These are phyloP conservation scores for Coffea canephora DNA, from an alignment of 257 asterid species.

Conservation along the genomic window DNA sequence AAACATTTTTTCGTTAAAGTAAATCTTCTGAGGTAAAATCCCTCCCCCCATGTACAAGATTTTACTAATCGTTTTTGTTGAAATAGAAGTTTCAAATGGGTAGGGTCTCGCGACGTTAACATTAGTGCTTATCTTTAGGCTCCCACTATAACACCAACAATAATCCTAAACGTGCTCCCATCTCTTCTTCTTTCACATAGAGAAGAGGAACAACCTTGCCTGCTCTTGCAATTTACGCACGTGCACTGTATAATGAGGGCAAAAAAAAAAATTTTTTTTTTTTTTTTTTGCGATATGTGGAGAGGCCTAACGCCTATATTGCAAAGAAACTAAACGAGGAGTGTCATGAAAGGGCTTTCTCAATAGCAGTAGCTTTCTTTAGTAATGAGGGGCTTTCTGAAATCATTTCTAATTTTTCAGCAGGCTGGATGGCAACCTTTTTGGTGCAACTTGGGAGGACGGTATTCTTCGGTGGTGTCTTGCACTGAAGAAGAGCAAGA, in stretches of 20 bases:
- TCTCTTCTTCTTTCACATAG: neutral
- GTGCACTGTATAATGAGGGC: neutral
- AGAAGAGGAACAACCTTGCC: neutral
- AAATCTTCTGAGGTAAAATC: too few relatives aligned
- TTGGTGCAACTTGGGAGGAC: conserved; percentile 5
- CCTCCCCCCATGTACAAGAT: too few relatives aligned
- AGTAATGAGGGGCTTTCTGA: neutral
- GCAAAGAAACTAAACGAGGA: too few relatives aligned
- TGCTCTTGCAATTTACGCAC: neutral
- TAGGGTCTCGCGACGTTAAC: neutral
- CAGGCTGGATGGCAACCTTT: neutral
- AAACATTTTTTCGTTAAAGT: too few relatives aligned
- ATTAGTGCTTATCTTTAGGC: neutral
- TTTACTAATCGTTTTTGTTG: too few relatives aligned
- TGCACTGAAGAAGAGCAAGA: neutral
- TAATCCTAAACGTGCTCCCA: neutral
- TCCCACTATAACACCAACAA: neutral
- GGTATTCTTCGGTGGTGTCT: neutral
- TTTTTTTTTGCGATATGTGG: too few relatives aligned
- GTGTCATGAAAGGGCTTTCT: too few relatives aligned
- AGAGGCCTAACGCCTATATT: too few relatives aligned
- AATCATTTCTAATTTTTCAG: neutral
- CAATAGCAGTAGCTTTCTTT: neutral
- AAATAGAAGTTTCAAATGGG: neutral
- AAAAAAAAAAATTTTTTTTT: too few relatives aligned